Evolutionary conservation across 1,284 basidiomycete genomes (phyloP), one percentile per base, ranked within the genome.

Genomic region (Coniophora puteana): DNA sequence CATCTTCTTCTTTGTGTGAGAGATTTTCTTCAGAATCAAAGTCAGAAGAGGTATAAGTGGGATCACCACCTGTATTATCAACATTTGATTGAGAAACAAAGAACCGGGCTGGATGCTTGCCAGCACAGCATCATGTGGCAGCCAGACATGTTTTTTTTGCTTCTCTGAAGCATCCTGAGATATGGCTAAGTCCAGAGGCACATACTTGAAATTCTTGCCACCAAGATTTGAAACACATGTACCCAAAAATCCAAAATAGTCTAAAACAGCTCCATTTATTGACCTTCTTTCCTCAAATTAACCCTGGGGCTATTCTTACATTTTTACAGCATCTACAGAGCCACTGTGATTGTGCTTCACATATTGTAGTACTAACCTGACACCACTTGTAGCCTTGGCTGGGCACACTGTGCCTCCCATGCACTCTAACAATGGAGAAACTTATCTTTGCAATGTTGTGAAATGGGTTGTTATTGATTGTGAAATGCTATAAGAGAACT

Each of bases 141-240:
- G n/a, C n/a, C 7, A 31, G n/a, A 16, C 29, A n/a, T 31, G 29
- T 14, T 31, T 31, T 31, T 31, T 18, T 31, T 31, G n/a, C 20
- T 31, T 31, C 29, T 18, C n/a, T n/a, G 29, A 31, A 18, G 29
- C 29, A 31, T 31, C 20, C 7, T 14, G 29, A 31, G 29, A 31
- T 31, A 18, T 31, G 29, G 20, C 8, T 14, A 31, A 14, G 14
- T 31, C n/a, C 14, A 31, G 6, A 6, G 29, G n/a, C 29, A 31
- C 29, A 8, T 14, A 16, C n/a, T 8, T 27, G 26, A 27, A 10
- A 16, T 31, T 31, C 20, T 31, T 31, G 14, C 29, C 29, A 31
- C 29, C 29, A 31, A 14, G 20, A 31, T 31, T 31, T 31, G 29
- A 31, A 31, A 31, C 29, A n/a, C n/a, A n/a, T n/a, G n/a, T n/a